Percentiles rank a stretch among this genome's conserved stretches.
These are phyloP conservation scores for Panicum hallii DNA, from an alignment of 202 grass and related monocot species.

Conservation along the genomic window DNA sequence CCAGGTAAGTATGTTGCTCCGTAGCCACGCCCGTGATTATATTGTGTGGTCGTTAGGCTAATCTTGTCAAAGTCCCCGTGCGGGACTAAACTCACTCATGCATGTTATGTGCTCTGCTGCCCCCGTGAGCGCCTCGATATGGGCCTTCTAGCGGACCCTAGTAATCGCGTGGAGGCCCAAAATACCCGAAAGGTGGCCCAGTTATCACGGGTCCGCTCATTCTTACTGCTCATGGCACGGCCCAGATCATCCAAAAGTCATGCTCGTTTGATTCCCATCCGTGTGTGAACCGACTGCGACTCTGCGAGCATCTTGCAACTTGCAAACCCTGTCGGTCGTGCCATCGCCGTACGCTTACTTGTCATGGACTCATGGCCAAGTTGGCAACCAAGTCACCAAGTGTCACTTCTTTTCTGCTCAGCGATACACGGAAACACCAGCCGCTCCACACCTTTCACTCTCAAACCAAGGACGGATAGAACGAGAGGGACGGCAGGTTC, in stretches of 20 bases:
- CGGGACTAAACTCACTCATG: background rate
- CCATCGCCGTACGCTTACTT: background rate
- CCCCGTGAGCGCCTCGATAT: background rate
- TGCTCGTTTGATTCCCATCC: background rate
- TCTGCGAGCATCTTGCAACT: background rate
- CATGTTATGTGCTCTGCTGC: background rate
- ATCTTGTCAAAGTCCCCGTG: background rate
- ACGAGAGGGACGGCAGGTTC: background rate
- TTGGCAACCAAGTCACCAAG: slow-evolving; percentile 16
- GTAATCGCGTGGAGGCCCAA: background rate
- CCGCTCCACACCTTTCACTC: background rate
- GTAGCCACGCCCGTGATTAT: background rate
- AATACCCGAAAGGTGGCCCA: background rate
- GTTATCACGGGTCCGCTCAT: background rate
- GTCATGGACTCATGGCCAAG: background rate
- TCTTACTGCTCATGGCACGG: background rate
- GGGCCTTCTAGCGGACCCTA: background rate
- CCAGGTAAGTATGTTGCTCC: background rate
- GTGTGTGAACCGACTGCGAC: background rate
- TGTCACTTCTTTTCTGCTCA: background rate
- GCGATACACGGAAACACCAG: background rate
- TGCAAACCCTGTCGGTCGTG: background rate
- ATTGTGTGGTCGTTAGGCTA: background rate
- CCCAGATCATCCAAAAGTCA: background rate
- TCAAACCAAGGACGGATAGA: background rate